phyloP scores from a whole-genome alignment of 495 filamentous ascomycete genomes.

The Cercophora sp. region DNA sequence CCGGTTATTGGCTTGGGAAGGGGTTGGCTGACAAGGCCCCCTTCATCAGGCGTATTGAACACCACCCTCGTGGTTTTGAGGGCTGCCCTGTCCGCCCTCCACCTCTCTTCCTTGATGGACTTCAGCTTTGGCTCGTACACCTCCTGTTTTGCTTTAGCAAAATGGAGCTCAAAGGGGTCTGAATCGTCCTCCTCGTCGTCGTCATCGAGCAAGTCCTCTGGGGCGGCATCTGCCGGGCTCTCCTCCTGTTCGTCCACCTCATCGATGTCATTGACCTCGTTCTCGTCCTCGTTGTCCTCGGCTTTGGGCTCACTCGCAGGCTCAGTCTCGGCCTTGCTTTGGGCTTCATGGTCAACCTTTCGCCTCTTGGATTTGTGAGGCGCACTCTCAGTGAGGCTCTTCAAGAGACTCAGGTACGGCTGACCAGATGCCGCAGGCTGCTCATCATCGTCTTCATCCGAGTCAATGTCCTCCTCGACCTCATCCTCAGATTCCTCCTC shows the following conservation, averaged over 20 bases:
- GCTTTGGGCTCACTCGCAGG: constrained; percentile 15
- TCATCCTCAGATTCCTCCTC: constrained; percentile 17
- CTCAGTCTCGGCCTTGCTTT: constrained; percentile 8
- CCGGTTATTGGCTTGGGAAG: constrained; percentile 29
- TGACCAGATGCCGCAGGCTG: constrained; percentile 30
- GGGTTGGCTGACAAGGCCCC: constrained; percentile 13
- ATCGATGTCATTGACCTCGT: constrained; percentile 23
- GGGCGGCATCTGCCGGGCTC: constrained; percentile 33
- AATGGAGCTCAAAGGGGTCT: constrained; percentile 80
- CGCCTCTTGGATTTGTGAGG: constrained; percentile 62
- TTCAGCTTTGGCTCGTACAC: constrained; percentile 47
- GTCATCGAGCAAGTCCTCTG: constrained; percentile 36
- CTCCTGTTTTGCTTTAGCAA: constrained; percentile 58
- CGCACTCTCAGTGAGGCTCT: constrained; percentile 54
- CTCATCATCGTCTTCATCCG: constrained; percentile 40
- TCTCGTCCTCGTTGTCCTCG: constrained; percentile 13
- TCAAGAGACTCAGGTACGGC: constrained; percentile 64
- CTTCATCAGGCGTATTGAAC: constrained; percentile 32
- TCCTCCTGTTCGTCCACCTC: constrained; percentile 40
- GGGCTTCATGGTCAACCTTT: constrained; percentile 51
- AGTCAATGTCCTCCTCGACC: constrained; percentile 28
- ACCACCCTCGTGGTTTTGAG: constrained; percentile 40
- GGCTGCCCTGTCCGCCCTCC: constrained; percentile 48
- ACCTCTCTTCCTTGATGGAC: constrained; percentile 56
- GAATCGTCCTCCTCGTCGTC: constrained; percentile 50